A percentile compares a stretch with the other conserved stretches of the same genome.
Evolutionary conservation across 164 flowering plant species (phyloP).

Genomic region (Echeveria elegans): DNA sequence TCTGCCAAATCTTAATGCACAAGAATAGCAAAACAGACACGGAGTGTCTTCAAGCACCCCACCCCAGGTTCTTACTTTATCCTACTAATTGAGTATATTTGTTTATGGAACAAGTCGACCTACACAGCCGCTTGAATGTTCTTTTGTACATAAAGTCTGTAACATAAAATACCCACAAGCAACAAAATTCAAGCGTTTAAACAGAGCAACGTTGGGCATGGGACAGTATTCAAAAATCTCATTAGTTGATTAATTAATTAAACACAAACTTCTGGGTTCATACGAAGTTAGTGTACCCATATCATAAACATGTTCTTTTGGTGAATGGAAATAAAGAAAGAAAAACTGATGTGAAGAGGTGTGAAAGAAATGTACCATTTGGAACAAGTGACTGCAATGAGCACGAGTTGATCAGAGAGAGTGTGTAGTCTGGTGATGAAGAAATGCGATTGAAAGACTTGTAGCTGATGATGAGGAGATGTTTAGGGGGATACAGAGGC

Average conservation of each 20-base stretch:
- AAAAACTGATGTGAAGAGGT: not conserved
- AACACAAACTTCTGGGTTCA: too few species aligned
- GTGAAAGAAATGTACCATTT: not conserved
- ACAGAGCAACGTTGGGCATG: too few species aligned
- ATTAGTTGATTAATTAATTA: too few species aligned
- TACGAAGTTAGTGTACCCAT: too few species aligned
- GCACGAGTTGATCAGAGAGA: not conserved
- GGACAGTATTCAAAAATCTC: too few species aligned
- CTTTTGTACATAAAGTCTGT: not conserved
- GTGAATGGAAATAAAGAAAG: not conserved
- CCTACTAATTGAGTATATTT: not conserved
- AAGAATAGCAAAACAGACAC: not conserved
- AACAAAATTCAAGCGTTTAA: not conserved
- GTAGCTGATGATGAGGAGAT: not conserved
- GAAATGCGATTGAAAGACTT: not conserved
- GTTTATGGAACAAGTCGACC: not conserved
- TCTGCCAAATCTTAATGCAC: not conserved
- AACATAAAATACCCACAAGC: not conserved
- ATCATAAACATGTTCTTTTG: too few species aligned
- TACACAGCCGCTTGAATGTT: constrained; percentile 1
- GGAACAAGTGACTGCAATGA: not conserved
- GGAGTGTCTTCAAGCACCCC: not conserved
- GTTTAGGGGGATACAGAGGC: not conserved
- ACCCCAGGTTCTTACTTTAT: not conserved
- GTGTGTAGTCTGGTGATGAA: not conserved